Evolutionary conservation across 192 early-diverging fungal genomes (phyloP).

Genomic region (Neocallimastix lanati): DNA sequence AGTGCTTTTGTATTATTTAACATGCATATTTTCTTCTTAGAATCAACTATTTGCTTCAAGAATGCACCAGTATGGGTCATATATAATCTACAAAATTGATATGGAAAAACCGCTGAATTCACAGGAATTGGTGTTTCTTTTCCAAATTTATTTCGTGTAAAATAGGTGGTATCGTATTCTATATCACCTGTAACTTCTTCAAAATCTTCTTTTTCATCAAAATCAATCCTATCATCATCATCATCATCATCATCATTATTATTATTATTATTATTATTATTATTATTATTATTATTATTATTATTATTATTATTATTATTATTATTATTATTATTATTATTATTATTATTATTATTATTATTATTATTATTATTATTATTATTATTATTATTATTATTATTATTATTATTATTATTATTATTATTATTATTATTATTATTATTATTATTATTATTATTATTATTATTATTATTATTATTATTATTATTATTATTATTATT

Average conservation of each 20-base stretch:
- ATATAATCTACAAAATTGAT: slow-evolving; percentile 44
- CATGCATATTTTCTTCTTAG: slow-evolving; percentile 46
- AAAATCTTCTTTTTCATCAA: too few relatives aligned
- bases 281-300: background rate
- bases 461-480: too few relatives aligned
- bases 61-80: slow-evolving; percentile 55
- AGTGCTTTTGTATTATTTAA: slow-evolving; percentile 45
- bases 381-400: too few relatives aligned
- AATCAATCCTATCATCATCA: too few relatives aligned
- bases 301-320: background rate
- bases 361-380: too few relatives aligned
- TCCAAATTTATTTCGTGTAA: slow-evolving; percentile 12
- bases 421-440: too few relatives aligned
- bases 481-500: too few relatives aligned
- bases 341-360: too few relatives aligned
- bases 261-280: background rate
- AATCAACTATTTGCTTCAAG: slow-evolving; percentile 39
- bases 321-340: background rate
- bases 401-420: too few relatives aligned
- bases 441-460: too few relatives aligned
- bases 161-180: background rate
- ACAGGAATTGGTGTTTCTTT: slow-evolving; percentile 21
- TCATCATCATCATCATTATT: too few relatives aligned
- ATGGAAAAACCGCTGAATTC: slow-evolving; percentile 16
- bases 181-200: background rate